Conservation (phyloP, 345 rosid species). For the Cochlearia excelsa region DNA sequence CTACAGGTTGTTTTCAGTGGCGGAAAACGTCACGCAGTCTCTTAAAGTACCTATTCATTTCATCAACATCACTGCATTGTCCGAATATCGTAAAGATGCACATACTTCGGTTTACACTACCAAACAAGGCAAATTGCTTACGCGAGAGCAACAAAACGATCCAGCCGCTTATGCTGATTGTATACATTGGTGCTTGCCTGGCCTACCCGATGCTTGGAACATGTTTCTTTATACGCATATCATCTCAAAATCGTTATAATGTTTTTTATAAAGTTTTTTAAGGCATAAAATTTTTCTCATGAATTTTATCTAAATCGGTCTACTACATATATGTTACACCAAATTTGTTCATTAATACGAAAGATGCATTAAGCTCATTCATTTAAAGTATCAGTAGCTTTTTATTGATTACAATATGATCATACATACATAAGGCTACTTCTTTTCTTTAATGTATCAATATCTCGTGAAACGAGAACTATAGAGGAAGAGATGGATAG, state of each 20-base stretch:
- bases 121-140: slow-evolving; percentile 61
- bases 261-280: not conserved
- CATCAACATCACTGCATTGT: slow-evolving; percentile 59
- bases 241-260: slow-evolving; percentile 38
- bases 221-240: slow-evolving; percentile 62
- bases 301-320: not conserved
- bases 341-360: not conserved
- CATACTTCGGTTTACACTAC: slow-evolving; percentile 74
- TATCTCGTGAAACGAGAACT: too few species aligned
- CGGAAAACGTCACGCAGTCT: slow-evolving; percentile 46
- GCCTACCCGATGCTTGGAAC: slow-evolving; percentile 83
- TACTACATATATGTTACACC: not conserved
- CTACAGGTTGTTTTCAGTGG: slow-evolving; percentile 43
- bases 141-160: slow-evolving; percentile 57
- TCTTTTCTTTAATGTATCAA: too few species aligned
- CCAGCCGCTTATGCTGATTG: slow-evolving; percentile 74
- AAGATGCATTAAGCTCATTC: too few species aligned
- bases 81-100: slow-evolving; percentile 81
- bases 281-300: too few species aligned
- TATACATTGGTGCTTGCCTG: slow-evolving; percentile 90
- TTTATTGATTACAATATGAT: too few species aligned
- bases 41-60: slow-evolving; percentile 54
- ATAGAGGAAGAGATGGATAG: too few species aligned
- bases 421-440: too few species aligned
- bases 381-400: too few species aligned